Evolutionary conservation across 805 yeast species (phyloP), one percentile per base, ranked within the genome.

Genomic region (Isabelozyma gotoi): DNA sequence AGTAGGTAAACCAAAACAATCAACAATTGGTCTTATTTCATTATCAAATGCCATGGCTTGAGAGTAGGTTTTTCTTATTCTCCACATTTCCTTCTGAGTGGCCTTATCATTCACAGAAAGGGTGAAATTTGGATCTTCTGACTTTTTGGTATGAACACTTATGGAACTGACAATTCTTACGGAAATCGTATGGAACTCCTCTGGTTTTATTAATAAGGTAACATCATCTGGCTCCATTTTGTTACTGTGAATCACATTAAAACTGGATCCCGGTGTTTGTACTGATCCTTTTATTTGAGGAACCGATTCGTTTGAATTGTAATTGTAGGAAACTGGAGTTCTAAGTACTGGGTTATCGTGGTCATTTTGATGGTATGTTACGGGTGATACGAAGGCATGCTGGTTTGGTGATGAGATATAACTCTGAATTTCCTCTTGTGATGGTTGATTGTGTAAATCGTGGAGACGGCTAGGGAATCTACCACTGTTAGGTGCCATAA

Each of bases 71-170:
- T 89, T 89, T 34, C 81, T 70, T 41, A 88, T 80, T 51, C 82
- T 74, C 85, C 96, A 91, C 71, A 87, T 77, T 52, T 83, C 88
- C 47, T 81, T 81, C 33, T 72, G 68, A 2, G 82, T 65, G 18
- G 74, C 80, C 27, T 82, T 75, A 51, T 86, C 92, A 37, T 76
- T 67, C 4, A 86, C 80, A 14, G 84, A 75, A 42, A 91, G 73
- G 1, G 85, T 71, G 17, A 86, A 73, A 20, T 65, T 65, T 14
- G 85, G 82, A 34, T 84, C 89, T 33, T 80, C 85, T 0, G 68
- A 51, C 49, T 74, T 73, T 33, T 71, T 74, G 20, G 63, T 63
- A 24, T 46, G 49, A 11, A 58, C 48, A 33, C 59, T 49, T 15
- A 81, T 61, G 0, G 84, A 78, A 48, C 82, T 78, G 7, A 75